phyloP scores from a whole-genome alignment of 2,329 filamentous ascomycete species.

The Hymenoscyphus linearis region DNA sequence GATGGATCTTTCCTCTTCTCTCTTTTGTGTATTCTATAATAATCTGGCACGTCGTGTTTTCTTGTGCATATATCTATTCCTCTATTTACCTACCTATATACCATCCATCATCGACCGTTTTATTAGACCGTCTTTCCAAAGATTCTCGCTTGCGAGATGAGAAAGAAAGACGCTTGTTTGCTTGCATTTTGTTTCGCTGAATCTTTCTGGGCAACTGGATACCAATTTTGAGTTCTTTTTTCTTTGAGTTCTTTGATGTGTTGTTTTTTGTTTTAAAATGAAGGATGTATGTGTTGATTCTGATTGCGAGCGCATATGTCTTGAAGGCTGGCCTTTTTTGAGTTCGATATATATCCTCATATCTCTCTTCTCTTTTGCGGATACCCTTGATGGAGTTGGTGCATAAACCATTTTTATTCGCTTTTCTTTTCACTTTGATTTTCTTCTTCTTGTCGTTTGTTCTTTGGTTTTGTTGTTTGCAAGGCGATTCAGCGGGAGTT shows the following conservation, averaged over 20 bases:
- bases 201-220: too few species aligned
- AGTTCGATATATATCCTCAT: too few species aligned
- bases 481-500: conserved; percentile 11
- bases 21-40: conserved; percentile 21
- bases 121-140: background rate
- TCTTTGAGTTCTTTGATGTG: too few species aligned
- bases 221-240: too few species aligned
- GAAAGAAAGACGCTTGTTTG: background rate
- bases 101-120: background rate
- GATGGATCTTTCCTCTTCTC: conserved; percentile 6
- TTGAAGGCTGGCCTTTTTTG: too few species aligned
- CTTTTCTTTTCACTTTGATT: too few species aligned
- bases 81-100: background rate
- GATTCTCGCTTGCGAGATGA: background rate
- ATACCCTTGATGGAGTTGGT: conserved; percentile 12
- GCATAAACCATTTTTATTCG: conserved; percentile 7
- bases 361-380: conserved; percentile 6
- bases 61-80: background rate
- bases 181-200: too few species aligned
- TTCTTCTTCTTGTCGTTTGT: background rate
- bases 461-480: background rate
- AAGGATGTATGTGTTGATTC: too few species aligned
- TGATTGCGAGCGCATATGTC: too few species aligned
- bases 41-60: background rate
- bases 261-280: too few species aligned